These are phyloP conservation scores for Nannizzia gypsea DNA, from an alignment of 2,329 filamentous ascomycete genomes.

Conservation along the genomic window DNA sequence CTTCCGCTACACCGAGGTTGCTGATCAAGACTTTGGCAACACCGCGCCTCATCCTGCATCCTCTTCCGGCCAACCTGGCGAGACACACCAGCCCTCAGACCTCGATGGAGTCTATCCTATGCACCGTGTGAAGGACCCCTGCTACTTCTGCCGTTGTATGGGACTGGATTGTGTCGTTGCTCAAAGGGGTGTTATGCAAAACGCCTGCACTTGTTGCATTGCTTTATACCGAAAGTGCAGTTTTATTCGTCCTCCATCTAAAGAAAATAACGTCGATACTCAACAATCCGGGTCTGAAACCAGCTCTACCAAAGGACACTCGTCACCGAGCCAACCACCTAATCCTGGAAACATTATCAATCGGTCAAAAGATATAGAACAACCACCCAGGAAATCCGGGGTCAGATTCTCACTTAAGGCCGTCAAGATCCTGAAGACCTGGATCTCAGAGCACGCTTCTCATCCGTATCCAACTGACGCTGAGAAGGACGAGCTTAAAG, in stretches of 20 bases:
- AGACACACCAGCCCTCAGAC: slow-evolving; percentile 5
- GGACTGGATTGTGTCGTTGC: slow-evolving; percentile 38
- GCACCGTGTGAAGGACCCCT: slow-evolving; percentile 34
- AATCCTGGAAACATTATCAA: slow-evolving; percentile 25
- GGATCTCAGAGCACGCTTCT: slow-evolving; percentile 66
- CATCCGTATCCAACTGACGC: slow-evolving; percentile 83
- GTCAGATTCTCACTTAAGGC: slow-evolving; percentile 70
- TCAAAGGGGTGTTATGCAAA: slow-evolving; percentile 32
- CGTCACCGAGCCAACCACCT: slow-evolving; percentile 31
- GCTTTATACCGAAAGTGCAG: slow-evolving; percentile 38
- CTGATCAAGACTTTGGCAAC: neutral
- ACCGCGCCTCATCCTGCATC: neutral
- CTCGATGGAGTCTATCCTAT: slow-evolving; percentile 31
- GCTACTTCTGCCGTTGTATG: slow-evolving; percentile 36
- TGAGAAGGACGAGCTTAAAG: slow-evolving; percentile 69
- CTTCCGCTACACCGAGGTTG: neutral
- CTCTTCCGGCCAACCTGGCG: neutral
- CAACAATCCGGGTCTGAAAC: slow-evolving; percentile 36
- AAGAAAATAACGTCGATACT: slow-evolving; percentile 33
- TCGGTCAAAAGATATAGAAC: slow-evolving; percentile 27
- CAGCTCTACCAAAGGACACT: slow-evolving; percentile 27
- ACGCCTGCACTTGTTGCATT: slow-evolving; percentile 38
- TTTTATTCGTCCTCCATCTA: slow-evolving; percentile 33
- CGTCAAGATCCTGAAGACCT: slow-evolving; percentile 68
- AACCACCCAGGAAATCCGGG: slow-evolving; percentile 49